Evolutionary conservation across 2,329 filamentous ascomycete genomes (phyloP).

Genomic region (Alternaria brassicicola): DNA sequence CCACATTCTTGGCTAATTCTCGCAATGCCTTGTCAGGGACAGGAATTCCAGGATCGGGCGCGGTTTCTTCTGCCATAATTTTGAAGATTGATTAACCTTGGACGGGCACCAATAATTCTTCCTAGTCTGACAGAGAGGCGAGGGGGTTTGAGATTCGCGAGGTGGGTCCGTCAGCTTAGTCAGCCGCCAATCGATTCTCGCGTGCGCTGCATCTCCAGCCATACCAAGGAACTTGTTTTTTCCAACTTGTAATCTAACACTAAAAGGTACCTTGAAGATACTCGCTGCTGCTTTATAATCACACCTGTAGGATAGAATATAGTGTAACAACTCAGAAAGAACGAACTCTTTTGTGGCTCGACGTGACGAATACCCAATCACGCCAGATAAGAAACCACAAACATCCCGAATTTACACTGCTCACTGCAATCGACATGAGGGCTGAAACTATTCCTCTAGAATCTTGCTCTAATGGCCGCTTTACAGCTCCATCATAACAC

Average conservation of each 20-base stretch:
- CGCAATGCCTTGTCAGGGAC: slow-evolving; percentile 35
- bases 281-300: no score
- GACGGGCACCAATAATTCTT: slow-evolving; percentile 2
- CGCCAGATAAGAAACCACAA: not conserved
- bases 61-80: slow-evolving; percentile 16
- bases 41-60: slow-evolving; percentile 15
- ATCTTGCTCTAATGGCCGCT: not conserved
- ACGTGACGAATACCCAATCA: not conserved
- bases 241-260: no score
- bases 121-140: not conserved
- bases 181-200: slow-evolving; percentile 4
- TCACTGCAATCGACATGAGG: not conserved
- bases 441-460: no score
- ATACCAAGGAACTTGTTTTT: no score
- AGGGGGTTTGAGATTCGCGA: slow-evolving; percentile 5
- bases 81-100: not conserved
- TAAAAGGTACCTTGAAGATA: no score
- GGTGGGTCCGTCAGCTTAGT: not conserved
- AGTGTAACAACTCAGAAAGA: no score
- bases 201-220: not conserved
- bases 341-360: no score
- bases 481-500: not conserved
- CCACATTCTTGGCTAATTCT: slow-evolving; percentile 35
- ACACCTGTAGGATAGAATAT: no score
- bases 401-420: not conserved